Conservation (phyloP, 2,329 filamentous ascomycete genomes). For the Botryosphaeria dothidea region DNA sequence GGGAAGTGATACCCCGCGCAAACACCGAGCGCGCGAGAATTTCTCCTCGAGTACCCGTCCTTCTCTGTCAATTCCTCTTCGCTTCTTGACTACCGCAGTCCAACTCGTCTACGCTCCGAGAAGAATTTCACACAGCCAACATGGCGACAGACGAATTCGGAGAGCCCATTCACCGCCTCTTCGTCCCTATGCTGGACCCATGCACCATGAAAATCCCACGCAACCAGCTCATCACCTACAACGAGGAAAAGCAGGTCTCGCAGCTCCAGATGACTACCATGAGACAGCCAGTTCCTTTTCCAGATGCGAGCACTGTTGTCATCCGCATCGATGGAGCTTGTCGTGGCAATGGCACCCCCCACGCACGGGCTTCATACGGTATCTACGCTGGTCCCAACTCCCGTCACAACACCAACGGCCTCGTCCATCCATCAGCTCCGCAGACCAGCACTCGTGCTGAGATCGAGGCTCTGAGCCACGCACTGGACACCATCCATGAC, state of each 20-base stretch:
- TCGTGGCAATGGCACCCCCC: conserved; percentile 24
- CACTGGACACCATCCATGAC: conserved; percentile 14
- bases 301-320: conserved; percentile 20
- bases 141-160: background rate
- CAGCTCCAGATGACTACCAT: conserved; percentile 11
- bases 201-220: background rate
- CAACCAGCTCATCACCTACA: conserved; percentile 18
- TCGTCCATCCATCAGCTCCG: background rate
- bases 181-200: background rate
- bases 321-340: conserved; percentile 29
- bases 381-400: conserved; percentile 25
- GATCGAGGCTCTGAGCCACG: conserved; percentile 22
- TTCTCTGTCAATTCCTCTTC: too few species aligned
- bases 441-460: conserved; percentile 26
- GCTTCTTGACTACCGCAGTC: too few species aligned
- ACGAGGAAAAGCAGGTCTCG: conserved; percentile 16
- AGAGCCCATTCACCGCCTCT: background rate
- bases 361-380: conserved; percentile 23
- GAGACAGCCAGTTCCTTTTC: background rate
- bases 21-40: too few species aligned
- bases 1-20: too few species aligned
- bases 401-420: conserved; percentile 12
- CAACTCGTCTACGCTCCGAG: too few species aligned
- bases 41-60: too few species aligned
- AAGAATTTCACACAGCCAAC: too few species aligned